Evolutionary conservation across 208 protist species (phyloP), one percentile per base, ranked within the genome.

Genomic region (Jaenimonas drosophilae): DNA sequence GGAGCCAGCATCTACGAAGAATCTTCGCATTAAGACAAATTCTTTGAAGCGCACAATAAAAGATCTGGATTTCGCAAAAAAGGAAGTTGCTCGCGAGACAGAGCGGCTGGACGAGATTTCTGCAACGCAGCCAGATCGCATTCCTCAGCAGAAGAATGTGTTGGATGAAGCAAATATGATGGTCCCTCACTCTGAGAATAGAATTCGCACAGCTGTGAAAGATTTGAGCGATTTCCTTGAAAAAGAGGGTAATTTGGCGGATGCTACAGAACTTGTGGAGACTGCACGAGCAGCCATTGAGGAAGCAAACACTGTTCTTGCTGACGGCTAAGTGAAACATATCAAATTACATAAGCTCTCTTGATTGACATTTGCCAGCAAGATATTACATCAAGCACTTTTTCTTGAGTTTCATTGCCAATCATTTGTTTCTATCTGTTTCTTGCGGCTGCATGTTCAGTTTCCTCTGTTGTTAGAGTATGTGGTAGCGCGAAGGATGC

Each of bases 101-200:
- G 23, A 47, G 43, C 70, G 78, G 17, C 59, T 88, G 17, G 67
- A 83, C 19, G 55, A 41, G 20, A 64, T 81, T 27, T 59, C 60
- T 20, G 27, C 41, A 36, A 59, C n/a, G 9, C 54, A 69, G 17
- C 50, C 62, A 0, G 81, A 90, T 34, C 59, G 64, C 20, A 62
- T 84, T 43, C 54, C 66, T 27, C 81, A 90, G 47, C 81, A 90
- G 54, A 56, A 80, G 33, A 73, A 71, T 43, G 81, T 90, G 32
- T 7, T 90, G 19, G 59, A 51, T 37, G 81, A 90, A 33, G 76
- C 81, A 26, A 53, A 64, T 45, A 86, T 85, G 73, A 90, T 90
- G 81, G 58, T 90, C 16, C 74, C 81, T 3, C 62, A 86, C 41
- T 71, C 74, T 17, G 59, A 70, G 49, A 90, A 90, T 37, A 60